These are phyloP conservation scores for Leccinum longicurvipes DNA, from an alignment of 768 basidiomycete species.

Conservation along the genomic window DNA sequence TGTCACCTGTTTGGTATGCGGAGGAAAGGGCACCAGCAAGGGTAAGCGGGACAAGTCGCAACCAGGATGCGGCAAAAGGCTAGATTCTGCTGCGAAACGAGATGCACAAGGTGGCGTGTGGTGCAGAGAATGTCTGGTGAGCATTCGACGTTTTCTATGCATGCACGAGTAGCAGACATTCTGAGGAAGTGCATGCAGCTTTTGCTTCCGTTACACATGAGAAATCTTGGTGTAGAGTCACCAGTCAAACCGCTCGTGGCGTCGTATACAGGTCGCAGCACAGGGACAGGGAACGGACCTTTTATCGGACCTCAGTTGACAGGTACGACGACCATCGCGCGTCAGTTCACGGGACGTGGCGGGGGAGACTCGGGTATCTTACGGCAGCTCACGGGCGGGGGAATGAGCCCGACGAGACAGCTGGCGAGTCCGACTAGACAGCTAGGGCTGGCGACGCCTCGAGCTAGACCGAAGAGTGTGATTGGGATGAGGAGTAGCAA, in stretches of 20 bases:
- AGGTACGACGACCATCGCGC: conserved; percentile 68
- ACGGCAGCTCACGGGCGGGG: conserved; percentile 66
- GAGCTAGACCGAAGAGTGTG: conserved; percentile 75
- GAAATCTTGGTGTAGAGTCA: conserved; percentile 50
- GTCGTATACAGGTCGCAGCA: conserved; percentile 40
- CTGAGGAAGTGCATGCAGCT: conserved; percentile 39
- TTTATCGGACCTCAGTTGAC: conserved; percentile 55
- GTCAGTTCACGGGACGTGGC: conserved; percentile 69
- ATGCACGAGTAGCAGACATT: background rate
- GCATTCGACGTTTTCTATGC: conserved; percentile 20
- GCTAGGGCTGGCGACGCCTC: conserved; percentile 39
- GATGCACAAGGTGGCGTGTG: conserved; percentile 69
- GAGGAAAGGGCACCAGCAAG: conserved; percentile 52
- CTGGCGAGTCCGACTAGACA: conserved; percentile 73
- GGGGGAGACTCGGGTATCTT: conserved; percentile 35
- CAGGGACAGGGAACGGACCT: conserved; percentile 19
- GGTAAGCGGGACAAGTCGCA: conserved; percentile 52
- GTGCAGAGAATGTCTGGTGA: conserved; percentile 82
- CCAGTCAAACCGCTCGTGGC: conserved; percentile 48
- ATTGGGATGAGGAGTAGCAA: conserved; percentile 64
- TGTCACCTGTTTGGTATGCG: conserved; percentile 71
- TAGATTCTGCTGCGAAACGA: conserved; percentile 79
- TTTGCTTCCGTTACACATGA: conserved; percentile 47
- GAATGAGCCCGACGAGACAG: conserved; percentile 65
- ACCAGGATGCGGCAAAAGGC: conserved; percentile 78